phyloP scores from a whole-genome alignment of 2,329 filamentous ascomycete genomes.

The Alternaria angustiovoidea region DNA sequence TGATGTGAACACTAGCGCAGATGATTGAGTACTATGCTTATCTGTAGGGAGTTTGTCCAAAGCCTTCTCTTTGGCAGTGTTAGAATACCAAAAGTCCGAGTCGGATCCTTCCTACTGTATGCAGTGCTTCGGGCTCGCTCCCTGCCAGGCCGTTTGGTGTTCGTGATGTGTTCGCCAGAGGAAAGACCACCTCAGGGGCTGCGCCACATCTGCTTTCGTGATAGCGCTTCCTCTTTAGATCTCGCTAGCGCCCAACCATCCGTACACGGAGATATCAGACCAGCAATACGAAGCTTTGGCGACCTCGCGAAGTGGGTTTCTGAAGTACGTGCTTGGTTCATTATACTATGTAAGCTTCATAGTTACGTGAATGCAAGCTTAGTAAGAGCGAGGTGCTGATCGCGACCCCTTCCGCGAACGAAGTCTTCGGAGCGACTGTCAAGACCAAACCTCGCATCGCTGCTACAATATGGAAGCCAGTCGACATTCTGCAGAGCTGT shows the following conservation, averaged over 20 bases:
- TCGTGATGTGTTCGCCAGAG: conserved; percentile 19
- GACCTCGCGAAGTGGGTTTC: background rate
- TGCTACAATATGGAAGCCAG: conserved; percentile 52
- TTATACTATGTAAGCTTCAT: background rate
- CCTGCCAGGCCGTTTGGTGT: background rate
- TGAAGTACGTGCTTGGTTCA: background rate
- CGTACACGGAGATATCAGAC: conserved; percentile 8
- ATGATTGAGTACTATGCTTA: background rate
- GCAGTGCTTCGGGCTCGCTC: background rate
- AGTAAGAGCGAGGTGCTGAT: background rate
- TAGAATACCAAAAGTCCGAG: background rate
- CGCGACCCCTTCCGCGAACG: background rate
- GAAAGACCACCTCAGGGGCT: conserved; percentile 15
- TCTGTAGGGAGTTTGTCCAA: background rate
- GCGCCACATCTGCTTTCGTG: conserved; percentile 14
- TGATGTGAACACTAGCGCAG: background rate
- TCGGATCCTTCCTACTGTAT: background rate
- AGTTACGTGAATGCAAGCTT: background rate
- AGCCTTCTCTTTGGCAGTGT: background rate
- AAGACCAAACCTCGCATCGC: background rate
- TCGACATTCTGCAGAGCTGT: conserved; percentile 53
- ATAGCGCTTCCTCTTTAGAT: conserved; percentile 7
- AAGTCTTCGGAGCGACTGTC: background rate
- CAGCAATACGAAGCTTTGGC: background rate
- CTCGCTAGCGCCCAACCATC: conserved; percentile 4